Evolutionary conservation across 495 filamentous ascomycete species (phyloP).

Genomic region (Xylaria cubensis): DNA sequence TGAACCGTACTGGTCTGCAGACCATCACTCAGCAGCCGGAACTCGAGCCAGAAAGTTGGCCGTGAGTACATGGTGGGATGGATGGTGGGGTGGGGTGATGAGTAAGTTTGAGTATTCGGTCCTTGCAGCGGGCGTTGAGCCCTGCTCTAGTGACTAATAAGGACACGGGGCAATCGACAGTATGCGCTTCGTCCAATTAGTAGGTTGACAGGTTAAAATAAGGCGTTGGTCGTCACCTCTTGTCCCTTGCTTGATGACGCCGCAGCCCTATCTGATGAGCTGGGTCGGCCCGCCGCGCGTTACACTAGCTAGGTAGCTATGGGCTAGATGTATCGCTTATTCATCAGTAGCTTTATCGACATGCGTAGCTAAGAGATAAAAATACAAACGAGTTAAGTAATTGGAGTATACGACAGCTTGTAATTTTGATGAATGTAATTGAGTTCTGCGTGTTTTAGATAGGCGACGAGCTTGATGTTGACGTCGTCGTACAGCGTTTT

Average conservation of each 20-base stretch:
- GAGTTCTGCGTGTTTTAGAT: neutral
- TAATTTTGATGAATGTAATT: neutral
- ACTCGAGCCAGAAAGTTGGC: slow-evolving; percentile 45
- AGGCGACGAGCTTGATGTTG: slow-evolving; percentile 11
- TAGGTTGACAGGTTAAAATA: neutral
- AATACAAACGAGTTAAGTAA: too few relatives aligned
- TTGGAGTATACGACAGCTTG: neutral
- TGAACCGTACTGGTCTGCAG: slow-evolving; percentile 32
- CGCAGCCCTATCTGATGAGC: neutral
- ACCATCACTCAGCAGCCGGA: slow-evolving; percentile 47
- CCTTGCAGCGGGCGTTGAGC: neutral
- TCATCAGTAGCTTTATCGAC: neutral
- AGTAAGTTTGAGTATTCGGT: neutral
- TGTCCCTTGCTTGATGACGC: neutral
- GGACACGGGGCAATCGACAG: slow-evolving; percentile 7
- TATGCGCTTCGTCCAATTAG: neutral
- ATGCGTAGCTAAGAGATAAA: neutral
- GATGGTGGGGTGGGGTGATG: neutral
- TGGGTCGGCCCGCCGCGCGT: neutral
- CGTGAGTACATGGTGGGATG: slow-evolving; percentile 4
- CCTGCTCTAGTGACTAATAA: too few relatives aligned
- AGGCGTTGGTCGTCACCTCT: neutral
- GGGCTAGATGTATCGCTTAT: neutral
- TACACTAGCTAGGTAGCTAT: neutral
- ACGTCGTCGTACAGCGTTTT: slow-evolving; percentile 17